Percentiles rank a stretch among this genome's conserved stretches.
Evolutionary conservation across 257 asterid species (phyloP).

Genomic region (Nicotiana otophora): DNA sequence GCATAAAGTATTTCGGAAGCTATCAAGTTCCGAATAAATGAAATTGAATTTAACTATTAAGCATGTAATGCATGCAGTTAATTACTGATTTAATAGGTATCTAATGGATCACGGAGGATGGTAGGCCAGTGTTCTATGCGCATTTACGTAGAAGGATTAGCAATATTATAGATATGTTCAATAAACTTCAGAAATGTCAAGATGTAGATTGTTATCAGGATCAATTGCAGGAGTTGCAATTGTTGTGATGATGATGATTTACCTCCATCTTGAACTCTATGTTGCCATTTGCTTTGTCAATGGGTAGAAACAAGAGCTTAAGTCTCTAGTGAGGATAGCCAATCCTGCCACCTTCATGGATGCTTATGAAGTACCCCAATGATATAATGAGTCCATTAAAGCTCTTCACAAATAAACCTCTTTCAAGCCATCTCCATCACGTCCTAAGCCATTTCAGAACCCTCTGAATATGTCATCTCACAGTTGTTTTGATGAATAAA

Average conservation of each 20-base stretch:
- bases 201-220: background rate
- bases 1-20: background rate
- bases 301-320: background rate
- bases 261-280: background rate
- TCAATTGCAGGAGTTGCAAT: background rate
- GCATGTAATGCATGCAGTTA: background rate
- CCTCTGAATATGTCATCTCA: background rate
- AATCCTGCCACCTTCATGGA: background rate
- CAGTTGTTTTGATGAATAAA: background rate
- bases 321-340: conserved; percentile 7
- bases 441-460: background rate
- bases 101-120: background rate
- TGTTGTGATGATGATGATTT: background rate
- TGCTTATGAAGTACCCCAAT: background rate
- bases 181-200: background rate
- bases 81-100: background rate
- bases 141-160: background rate
- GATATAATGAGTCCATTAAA: background rate
- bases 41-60: background rate
- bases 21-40: background rate
- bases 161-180: background rate
- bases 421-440: background rate
- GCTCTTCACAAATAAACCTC: background rate
- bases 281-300: background rate
- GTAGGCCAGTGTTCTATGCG: background rate